These are phyloP conservation scores for Monascus ruber DNA, from an alignment of 2,329 filamentous ascomycete species.

Conservation along the genomic window DNA sequence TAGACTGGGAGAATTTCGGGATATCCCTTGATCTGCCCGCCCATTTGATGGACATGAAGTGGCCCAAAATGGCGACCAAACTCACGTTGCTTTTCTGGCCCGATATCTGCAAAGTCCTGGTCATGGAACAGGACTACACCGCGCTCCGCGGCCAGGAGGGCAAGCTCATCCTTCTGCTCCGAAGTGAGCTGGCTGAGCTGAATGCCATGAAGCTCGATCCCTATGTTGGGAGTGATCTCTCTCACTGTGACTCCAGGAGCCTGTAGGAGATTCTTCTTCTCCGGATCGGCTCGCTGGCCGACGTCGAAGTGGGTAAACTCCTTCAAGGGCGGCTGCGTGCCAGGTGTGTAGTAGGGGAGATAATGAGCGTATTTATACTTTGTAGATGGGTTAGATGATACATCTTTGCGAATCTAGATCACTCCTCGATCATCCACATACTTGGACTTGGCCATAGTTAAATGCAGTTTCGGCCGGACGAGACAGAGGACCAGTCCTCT, in stretches of 20 bases:
- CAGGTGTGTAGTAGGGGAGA: too few relatives aligned
- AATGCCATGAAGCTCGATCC: slow-evolving; percentile 40
- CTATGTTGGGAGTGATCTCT: slow-evolving; percentile 23
- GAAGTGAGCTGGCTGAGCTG: slow-evolving; percentile 38
- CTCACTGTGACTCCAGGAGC: slow-evolving; percentile 1
- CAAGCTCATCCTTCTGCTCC: slow-evolving; percentile 41
- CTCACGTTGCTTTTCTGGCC: slow-evolving; percentile 16
- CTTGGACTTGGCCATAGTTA: too few relatives aligned
- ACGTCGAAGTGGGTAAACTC: too few relatives aligned
- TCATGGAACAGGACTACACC: slow-evolving; percentile 37
- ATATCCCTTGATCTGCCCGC: slow-evolving; percentile 3
- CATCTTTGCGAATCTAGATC: too few relatives aligned
- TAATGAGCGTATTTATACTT: too few relatives aligned
- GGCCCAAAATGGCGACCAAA: slow-evolving; percentile 22
- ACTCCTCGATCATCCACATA: too few relatives aligned
- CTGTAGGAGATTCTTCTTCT: too few relatives aligned
- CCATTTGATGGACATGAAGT: slow-evolving; percentile 13
- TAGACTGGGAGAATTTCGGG: slow-evolving; percentile 5
- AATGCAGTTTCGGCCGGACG: too few relatives aligned
- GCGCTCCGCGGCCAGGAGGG: slow-evolving; percentile 36
- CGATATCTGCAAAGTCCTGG: slow-evolving; percentile 30
- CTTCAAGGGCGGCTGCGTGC: too few relatives aligned
- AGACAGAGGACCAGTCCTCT: too few relatives aligned
- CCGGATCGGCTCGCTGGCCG: too few relatives aligned
- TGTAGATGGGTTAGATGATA: too few relatives aligned